Percentiles rank a stretch among this genome's conserved stretches.
phyloP scores from a whole-genome alignment of 192 early-diverging fungal species.

The Rhizophagus prolifer region DNA sequence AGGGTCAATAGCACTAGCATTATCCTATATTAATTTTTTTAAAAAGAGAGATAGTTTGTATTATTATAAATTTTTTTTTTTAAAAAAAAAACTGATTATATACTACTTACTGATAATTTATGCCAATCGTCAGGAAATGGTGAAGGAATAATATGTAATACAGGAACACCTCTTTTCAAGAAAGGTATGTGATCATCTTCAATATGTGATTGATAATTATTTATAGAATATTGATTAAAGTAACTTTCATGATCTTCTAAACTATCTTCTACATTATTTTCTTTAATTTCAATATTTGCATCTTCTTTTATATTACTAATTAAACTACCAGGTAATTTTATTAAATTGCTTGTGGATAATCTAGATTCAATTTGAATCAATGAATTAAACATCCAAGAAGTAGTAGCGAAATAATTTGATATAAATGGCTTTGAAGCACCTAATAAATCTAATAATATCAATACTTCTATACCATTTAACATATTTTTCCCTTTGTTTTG shows the following conservation, averaged over 20 bases:
- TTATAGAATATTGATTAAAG: slow-evolving; percentile 33
- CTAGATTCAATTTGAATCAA: slow-evolving; percentile 67
- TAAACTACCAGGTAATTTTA: not conserved
- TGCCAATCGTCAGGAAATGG: slow-evolving; percentile 96
- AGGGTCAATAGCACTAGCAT: slow-evolving; percentile 65
- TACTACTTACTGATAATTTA: slow-evolving; percentile 44
- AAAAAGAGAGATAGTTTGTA: not conserved
- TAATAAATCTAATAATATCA: slow-evolving; percentile 88
- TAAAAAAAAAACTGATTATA: not conserved
- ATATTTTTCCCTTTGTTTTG: slow-evolving; percentile 33
- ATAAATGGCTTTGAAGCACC: slow-evolving; percentile 60
- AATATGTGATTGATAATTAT: slow-evolving; percentile 43
- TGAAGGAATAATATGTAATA: slow-evolving; percentile 83
- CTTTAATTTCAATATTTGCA: not conserved
- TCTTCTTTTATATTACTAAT: not conserved
- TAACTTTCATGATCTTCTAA: slow-evolving; percentile 20
- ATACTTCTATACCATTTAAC: slow-evolving; percentile 76
- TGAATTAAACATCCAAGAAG: slow-evolving; percentile 65
- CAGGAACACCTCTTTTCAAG: slow-evolving; percentile 70
- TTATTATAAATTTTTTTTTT: not conserved
- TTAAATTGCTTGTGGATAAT: slow-evolving; percentile 41
- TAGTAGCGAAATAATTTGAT: slow-evolving; percentile 62
- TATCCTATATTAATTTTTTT: slow-evolving; percentile 51
- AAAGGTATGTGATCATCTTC: slow-evolving; percentile 94
- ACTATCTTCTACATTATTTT: not conserved